Base-by-base conservation (phyloP, 1,139 yeast species). In the Geotrichum reessii region DNA sequence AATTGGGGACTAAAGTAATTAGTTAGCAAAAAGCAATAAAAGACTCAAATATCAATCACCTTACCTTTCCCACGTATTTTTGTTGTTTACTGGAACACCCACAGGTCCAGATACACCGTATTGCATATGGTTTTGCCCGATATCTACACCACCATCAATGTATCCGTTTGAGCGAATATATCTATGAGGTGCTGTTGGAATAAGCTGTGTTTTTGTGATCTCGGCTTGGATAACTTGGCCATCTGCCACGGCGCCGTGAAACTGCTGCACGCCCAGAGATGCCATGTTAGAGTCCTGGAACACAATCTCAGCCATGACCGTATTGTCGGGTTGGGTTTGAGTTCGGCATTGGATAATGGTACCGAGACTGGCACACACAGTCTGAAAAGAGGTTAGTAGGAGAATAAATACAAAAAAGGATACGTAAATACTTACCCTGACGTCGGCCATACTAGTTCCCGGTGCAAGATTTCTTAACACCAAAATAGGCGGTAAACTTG, bases 371-470 rank as follows among this genome's bases (percentile, higher is more conserved):
- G 61, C 64, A 42, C 66, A 54, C 21, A 68, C 68, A 4, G 66
- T 63, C 59, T 60, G 6, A 24, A 3, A n/a, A 24, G 12, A 8
- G 6, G 49, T 42, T 42, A 42, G 44, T 12, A 19, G 3, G 19
- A 19, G 12, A 8, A 37, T 22, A 37, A 37, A 40, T 4, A 37
- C 14, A 47, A 47, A 47, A 53, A 19, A 22, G 40, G 21, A 8
- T 19, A 24, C n/a, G 14, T 9, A 6, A 33, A 25, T 24, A 49
- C 52, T 24, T 27, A 56, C 61, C 47, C 50, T 53, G 52, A 69
- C 68, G 59, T 69, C 72, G 37, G 63, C 69, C 5, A 66, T 58
- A 7, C 66, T 64, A 1, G 72, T 69, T 6, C 71, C 71, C 4
- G 57, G 58, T 2, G 63, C 69, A 17, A 69, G 61, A 53, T 69